Conservation (phyloP, 1,139 yeast species). For the Debaryomyces sp. region DNA sequence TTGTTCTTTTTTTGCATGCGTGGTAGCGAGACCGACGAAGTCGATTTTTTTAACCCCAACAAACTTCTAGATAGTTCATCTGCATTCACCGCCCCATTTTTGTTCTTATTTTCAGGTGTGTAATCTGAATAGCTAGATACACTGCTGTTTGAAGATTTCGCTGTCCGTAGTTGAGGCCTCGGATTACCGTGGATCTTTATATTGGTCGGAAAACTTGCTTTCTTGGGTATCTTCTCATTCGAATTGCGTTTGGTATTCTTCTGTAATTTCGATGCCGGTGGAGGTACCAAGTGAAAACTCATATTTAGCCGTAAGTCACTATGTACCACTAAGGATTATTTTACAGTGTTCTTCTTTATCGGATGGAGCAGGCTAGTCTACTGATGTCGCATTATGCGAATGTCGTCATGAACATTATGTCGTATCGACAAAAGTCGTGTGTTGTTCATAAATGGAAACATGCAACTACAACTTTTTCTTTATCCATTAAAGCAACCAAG, state of each 20-base stretch:
- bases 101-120: not conserved
- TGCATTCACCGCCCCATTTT: not conserved
- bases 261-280: conserved; percentile 36
- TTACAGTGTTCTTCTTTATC: not conserved
- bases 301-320: not conserved
- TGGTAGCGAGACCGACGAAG: not conserved
- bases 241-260: conserved; percentile 27
- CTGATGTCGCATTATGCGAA: conserved; percentile 1
- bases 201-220: not conserved
- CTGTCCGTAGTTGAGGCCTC: not conserved
- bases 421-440: not conserved
- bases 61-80: conserved; percentile 4
- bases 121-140: not conserved
- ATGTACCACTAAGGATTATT: not conserved
- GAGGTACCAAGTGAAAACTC: conserved; percentile 23
- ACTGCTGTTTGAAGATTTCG: not conserved
- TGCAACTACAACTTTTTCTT: not conserved
- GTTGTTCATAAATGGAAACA: not conserved
- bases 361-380: not conserved
- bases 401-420: not conserved
- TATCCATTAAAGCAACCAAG: not conserved
- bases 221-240: conserved; percentile 14
- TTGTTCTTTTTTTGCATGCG: not conserved
- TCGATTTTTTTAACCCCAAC: conserved; percentile 3
- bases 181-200: not conserved